Conservation (phyloP, 2,329 filamentous ascomycete species). For the Fusarium verrucosum region DNA sequence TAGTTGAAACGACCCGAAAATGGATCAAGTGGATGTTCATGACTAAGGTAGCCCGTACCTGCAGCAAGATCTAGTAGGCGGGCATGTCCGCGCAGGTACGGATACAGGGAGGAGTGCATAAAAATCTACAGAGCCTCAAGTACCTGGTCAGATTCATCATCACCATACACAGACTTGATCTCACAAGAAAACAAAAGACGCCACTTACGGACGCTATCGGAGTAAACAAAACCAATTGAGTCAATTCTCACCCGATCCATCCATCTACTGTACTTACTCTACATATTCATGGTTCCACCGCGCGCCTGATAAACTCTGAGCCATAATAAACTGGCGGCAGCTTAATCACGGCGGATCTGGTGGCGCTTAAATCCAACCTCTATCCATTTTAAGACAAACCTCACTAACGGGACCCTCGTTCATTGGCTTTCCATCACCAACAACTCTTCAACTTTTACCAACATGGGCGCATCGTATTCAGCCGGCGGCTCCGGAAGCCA, state of each 20-base stretch:
- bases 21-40: slow-evolving; percentile 17
- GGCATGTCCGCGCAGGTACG: slow-evolving; percentile 1
- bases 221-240: not conserved
- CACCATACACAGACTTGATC: not conserved
- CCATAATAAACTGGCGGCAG: slow-evolving; percentile 2
- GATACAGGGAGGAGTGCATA: slow-evolving; percentile 1
- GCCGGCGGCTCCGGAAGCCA: slow-evolving; percentile 9
- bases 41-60: slow-evolving; percentile 6
- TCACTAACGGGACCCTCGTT: slow-evolving; percentile 18
- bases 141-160: not conserved
- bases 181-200: not conserved
- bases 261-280: not conserved
- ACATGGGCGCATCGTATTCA: not conserved
- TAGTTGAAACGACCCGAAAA: slow-evolving; percentile 26
- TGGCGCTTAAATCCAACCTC: slow-evolving; percentile 36
- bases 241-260: not conserved
- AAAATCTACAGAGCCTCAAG: slow-evolving; percentile 15
- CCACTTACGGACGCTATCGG: slow-evolving; percentile 7
- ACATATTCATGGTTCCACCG: no score
- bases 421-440: slow-evolving; percentile 16
- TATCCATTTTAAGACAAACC: slow-evolving; percentile 2
- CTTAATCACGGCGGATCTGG: slow-evolving; percentile 14
- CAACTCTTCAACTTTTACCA: not conserved
- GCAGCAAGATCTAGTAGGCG: slow-evolving; percentile 26
- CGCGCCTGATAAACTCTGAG: not conserved